Conservation (phyloP, 371 early-diverging fungal species). For the Syncephalastrum sp. region DNA sequence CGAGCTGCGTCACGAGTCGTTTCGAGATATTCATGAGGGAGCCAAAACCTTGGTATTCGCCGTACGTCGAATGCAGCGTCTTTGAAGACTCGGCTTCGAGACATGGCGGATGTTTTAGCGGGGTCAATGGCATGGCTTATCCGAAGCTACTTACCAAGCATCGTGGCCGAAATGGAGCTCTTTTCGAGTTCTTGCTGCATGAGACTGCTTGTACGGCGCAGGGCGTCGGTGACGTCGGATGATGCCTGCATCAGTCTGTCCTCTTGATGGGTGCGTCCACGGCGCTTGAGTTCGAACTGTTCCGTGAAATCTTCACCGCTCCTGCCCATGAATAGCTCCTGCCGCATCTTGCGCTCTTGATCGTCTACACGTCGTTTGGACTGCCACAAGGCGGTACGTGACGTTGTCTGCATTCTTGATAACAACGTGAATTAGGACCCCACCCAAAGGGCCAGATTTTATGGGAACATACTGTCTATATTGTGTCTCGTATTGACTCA, state of each 20-base stretch:
- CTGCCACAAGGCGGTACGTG: constrained; percentile 55
- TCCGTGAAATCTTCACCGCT: constrained; percentile 35
- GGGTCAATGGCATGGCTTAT: background rate
- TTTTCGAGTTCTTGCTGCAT: constrained; percentile 78
- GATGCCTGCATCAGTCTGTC: constrained; percentile 49
- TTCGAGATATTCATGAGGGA: constrained; percentile 61
- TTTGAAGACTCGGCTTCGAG: constrained; percentile 65
- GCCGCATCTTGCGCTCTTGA: constrained; percentile 53
- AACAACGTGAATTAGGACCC: background rate
- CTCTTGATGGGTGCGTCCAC: constrained; percentile 32
- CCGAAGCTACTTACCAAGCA: constrained; percentile 53
- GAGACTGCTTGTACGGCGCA: constrained; percentile 66
- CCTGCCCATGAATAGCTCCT: constrained; percentile 51
- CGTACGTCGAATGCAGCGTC: constrained; percentile 50
- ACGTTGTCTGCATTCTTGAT: constrained; percentile 43
- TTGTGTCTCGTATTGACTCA: constrained; percentile 60
- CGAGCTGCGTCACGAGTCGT: constrained; percentile 65
- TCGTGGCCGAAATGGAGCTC: constrained; percentile 60
- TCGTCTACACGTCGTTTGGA: constrained; percentile 60
- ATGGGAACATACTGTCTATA: constrained; percentile 49
- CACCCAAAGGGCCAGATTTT: background rate
- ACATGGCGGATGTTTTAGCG: too few relatives aligned
- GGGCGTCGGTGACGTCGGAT: constrained; percentile 61
- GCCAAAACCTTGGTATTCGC: constrained; percentile 65
- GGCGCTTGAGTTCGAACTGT: constrained; percentile 42